Conservation (phyloP, 352 stramenopile genomes). For the Globisporangium nodosum region DNA sequence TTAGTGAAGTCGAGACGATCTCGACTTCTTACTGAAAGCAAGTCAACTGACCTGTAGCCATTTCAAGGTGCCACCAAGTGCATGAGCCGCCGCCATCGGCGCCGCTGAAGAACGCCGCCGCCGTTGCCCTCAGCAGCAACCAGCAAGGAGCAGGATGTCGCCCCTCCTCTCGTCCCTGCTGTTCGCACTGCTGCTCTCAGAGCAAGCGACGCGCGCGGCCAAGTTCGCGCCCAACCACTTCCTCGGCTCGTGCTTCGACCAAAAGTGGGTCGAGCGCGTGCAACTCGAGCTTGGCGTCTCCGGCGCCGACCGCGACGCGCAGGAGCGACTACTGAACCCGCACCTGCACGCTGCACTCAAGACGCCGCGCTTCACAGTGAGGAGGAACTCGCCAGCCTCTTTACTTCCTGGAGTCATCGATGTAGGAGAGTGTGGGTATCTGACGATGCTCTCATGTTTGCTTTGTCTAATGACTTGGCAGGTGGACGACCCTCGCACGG, state of each 20-base stretch:
- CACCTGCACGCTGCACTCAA: constrained; percentile 29
- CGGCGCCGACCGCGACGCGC: constrained; percentile 12
- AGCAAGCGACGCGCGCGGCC: constrained; percentile 3
- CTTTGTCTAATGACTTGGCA: neutral
- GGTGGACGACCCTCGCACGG: constrained; percentile 24
- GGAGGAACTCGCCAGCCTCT: too few relatives aligned
- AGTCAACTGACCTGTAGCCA: too few relatives aligned
- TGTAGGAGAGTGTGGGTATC: neutral
- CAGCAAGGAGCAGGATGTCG: neutral
- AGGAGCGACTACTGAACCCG: constrained; percentile 19
- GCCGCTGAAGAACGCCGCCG: too few relatives aligned
- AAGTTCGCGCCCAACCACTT: constrained; percentile 30
- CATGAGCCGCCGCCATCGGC: too few relatives aligned
- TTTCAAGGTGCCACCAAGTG: too few relatives aligned
- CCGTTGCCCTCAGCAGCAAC: too few relatives aligned
- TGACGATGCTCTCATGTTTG: neutral
- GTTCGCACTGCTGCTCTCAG: too few relatives aligned
- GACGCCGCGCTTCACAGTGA: constrained; percentile 26
- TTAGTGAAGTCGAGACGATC: too few relatives aligned
- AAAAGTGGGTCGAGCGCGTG: constrained; percentile 24
- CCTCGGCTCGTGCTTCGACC: constrained; percentile 33
- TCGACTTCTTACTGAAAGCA: too few relatives aligned
- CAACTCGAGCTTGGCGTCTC: constrained; percentile 25
- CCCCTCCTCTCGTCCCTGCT: neutral
- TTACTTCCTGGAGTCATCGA: too few relatives aligned